Conservation (phyloP, 306 rosid species). For the Canavalia gladiata region DNA sequence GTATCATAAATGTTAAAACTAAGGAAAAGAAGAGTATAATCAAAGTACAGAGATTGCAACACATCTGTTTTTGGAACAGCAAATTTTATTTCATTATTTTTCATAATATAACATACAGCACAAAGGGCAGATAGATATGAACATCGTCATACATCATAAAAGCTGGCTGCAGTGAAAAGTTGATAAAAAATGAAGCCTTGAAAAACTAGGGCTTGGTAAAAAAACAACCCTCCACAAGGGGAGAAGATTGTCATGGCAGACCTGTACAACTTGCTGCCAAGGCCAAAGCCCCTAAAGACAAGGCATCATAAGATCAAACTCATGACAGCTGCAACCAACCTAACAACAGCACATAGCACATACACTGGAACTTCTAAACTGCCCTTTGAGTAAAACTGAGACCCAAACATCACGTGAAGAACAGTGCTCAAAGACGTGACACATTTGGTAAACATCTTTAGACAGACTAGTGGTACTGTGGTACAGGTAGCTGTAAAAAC, state of each 20-base stretch:
- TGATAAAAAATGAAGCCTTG: conserved; percentile 66
- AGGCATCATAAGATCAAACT: conserved; percentile 70
- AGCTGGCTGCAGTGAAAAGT: conserved; percentile 67
- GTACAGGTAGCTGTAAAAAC: conserved; percentile 46
- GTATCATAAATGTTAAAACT: background rate
- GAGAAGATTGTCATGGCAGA: conserved; percentile 74
- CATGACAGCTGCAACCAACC: conserved; percentile 55
- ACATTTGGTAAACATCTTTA: conserved; percentile 59
- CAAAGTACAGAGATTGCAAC: background rate
- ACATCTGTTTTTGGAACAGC: conserved; percentile 32
- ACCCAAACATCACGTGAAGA: conserved; percentile 70
- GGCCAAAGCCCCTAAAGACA: conserved; percentile 76
- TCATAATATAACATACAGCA: conserved; percentile 56
- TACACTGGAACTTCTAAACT: conserved; percentile 40
- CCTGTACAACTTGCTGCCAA: conserved; percentile 74
- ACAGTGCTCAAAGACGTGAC: conserved; percentile 48
- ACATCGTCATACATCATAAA: conserved; percentile 45
- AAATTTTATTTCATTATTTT: conserved; percentile 58
- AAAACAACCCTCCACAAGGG: conserved; percentile 59
- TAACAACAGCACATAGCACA: conserved; percentile 38
- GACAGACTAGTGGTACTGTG: conserved; percentile 42
- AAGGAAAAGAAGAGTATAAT: background rate
- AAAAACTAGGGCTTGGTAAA: conserved; percentile 74
- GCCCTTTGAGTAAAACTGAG: conserved; percentile 64
- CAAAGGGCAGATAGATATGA: conserved; percentile 54